Base-by-base conservation (phyloP, 2,329 filamentous ascomycete genomes). In the Allantophomopsis cytisporea region DNA sequence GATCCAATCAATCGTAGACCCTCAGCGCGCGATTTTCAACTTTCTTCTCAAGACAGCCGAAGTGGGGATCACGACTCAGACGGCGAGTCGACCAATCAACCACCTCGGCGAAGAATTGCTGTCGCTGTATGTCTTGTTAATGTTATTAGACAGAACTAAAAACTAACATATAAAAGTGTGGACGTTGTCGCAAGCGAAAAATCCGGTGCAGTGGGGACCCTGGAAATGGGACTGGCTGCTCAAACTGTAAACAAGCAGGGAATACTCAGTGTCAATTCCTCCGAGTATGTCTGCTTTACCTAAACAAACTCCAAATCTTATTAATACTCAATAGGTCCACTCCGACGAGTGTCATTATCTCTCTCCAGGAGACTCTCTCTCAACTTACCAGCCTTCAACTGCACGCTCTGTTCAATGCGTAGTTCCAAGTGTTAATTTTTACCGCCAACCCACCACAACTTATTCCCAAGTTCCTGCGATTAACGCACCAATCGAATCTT, bases 121-220 rank as follows among this genome's bases (percentile, higher is more conserved):
- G 64, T 72, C 35, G 69, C 69, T 16, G 69, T 71, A 59, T 50
- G 54, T 50, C 16, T 18, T 16, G n/a, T 31, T 17, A 31, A 4
- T 36, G 15, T 36, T 28, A 14, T 34, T 34, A 14, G 7, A 15
- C 16, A 34, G 3, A 34, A 18, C 16, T 18, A 4, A 34, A 36
- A 14, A 14, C 18, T 36, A 7, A 16, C 35, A 23, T 36, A 18
- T 17, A 15, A 15, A 47, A 95, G 89, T 96, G 89, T 58, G 76
- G 77, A 30, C 77, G 89, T 48, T 96, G 89, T 60, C 77, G 89
- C 44, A 88, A 89, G 63, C 76, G 89, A 43, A 96, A 96, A 67
- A 96, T 96, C 51, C 81, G 85, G 50, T 96, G 89, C 63, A 94
- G 83, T 53, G 89, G 89, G 34, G 86, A 94, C 55, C 68, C 71